Conservation (phyloP, 805 yeast species). For the Lipomyces sp. region DNA sequence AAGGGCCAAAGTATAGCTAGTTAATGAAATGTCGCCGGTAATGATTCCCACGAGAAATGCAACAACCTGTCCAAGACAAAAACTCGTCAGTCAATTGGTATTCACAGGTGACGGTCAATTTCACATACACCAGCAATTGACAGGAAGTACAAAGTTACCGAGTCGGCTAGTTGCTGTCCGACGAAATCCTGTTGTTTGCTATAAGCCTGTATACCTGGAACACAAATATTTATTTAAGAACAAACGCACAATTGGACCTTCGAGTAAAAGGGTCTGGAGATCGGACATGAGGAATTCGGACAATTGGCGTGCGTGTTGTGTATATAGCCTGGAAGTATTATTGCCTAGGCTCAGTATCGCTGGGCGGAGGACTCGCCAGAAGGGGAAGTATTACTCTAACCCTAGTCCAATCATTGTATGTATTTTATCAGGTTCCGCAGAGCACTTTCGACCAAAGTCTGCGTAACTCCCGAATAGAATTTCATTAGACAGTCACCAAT, state of each 20-base stretch:
- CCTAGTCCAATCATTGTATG: not conserved
- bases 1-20: constrained; percentile 50
- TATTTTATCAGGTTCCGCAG: no score
- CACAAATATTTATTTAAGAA: not conserved
- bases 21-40: constrained; percentile 51
- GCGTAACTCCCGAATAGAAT: no score
- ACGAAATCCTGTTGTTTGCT: constrained; percentile 50
- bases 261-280: constrained; percentile 6
- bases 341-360: not conserved
- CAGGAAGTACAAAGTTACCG: constrained; percentile 42
- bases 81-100: not conserved
- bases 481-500: no score
- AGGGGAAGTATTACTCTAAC: not conserved
- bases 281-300: not conserved
- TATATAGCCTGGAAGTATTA: not conserved
- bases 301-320: not conserved
- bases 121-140: constrained; percentile 43
- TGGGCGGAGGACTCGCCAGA: not conserved
- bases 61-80: constrained; percentile 38
- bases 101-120: not conserved
- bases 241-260: constrained; percentile 23
- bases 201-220: not conserved
- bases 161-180: constrained; percentile 56
- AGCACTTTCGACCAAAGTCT: no score
- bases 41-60: constrained; percentile 57